Conservation (phyloP, 2,329 filamentous ascomycete species). For the Apiospora sp. region DNA sequence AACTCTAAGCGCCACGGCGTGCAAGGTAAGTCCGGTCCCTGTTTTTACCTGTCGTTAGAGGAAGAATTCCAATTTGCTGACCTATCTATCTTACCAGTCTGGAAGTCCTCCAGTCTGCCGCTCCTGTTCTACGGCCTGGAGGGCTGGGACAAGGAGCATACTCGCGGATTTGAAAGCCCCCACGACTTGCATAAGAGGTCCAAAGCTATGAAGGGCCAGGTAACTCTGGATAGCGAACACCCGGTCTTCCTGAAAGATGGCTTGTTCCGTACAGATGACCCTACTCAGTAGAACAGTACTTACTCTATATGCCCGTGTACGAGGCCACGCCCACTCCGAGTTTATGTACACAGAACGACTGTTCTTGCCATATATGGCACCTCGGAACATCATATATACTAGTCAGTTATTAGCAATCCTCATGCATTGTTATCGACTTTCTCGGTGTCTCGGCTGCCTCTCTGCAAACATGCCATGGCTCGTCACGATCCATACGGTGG, state of each 20-base stretch:
- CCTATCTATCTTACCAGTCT: neutral
- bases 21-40: neutral
- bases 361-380: neutral
- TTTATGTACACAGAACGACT: neutral
- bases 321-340: neutral
- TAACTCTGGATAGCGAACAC: neutral
- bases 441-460: neutral
- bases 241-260: neutral
- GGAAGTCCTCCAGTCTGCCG: constrained; percentile 28
- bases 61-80: neutral
- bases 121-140: constrained; percentile 27
- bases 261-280: neutral
- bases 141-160: constrained; percentile 16
- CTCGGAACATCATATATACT: neutral
- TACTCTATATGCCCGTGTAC: neutral
- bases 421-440: neutral
- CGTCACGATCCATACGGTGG: neutral
- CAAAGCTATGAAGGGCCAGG: neutral
- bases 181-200: neutral
- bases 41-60: neutral
- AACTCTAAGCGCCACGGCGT: neutral
- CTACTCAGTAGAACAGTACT: neutral
- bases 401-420: neutral
- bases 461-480: neutral
- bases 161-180: neutral